Base-by-base conservation (phyloP, 345 rosid species). In the Tarenaya hassleriana region DNA sequence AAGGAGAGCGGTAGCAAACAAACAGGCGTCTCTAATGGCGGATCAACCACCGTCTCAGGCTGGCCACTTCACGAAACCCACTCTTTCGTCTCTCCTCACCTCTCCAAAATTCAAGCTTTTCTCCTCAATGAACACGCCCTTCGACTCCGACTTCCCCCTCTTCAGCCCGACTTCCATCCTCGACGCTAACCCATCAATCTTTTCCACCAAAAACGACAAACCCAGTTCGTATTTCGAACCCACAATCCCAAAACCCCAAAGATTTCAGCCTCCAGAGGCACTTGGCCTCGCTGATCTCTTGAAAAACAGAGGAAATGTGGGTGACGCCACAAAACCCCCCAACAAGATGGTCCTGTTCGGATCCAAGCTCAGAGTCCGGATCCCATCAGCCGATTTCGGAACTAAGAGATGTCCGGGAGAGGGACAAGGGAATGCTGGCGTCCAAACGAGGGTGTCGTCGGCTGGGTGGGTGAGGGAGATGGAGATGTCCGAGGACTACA, bases 401-500 rank as follows among this genome's bases (percentile, higher is more conserved):
- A 82, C 60, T 49, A 71, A 77, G 16, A 74, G 62, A 21, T 51
- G 58, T 14, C 51, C 70, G n/a, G n/a, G 35, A 38, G 53, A 60
- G 18, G 63, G 58, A 27, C 59, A 77, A 11, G 50, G 44, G 19
- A 58, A 47, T 39, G 70, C 65, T n/a, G 41, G 63, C 19, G 11
- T 46, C 49, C 74, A 68, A 42, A 33, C 56, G 4, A 69, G 72
- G 32, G 61, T 45, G 40, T 56, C n/a, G n/a, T n/a, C n/a, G n/a
- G n/a, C n/a, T 72, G 24, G 47, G 80, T 41, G 74, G 76, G 63
- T 69, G 55, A 74, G 69, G 24, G 82, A 78, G 53, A 78, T 88
- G 73, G 92, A 84, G 72, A 75, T 77, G 41, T 80, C 81, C 21
- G 98, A 84, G 62, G 98, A 90, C 46, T 90, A 90, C 45, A 86